Evolutionary conservation across 2,329 filamentous ascomycete species (phyloP).

Genomic region (Endoconidiophora laricicola): DNA sequence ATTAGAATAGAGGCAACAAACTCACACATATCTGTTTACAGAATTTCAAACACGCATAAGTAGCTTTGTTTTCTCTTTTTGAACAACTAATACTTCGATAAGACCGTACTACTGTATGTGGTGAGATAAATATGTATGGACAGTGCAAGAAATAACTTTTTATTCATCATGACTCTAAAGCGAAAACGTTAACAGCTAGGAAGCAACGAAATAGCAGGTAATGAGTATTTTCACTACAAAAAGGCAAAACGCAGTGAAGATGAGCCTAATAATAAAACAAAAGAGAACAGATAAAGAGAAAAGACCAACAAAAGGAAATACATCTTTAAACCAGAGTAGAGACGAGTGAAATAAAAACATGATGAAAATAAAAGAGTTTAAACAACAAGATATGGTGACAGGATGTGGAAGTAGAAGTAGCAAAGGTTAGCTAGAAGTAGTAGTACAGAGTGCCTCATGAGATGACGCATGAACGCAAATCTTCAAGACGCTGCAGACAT

Average conservation of each 20-base stretch:
- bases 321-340: not conserved
- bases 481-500: not conserved
- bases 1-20: no score
- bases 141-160: not conserved
- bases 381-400: not conserved
- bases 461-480: not conserved
- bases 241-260: not conserved
- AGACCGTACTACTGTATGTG: no score
- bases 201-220: not conserved
- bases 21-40: no score
- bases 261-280: conserved; percentile 7
- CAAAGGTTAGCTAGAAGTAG: not conserved
- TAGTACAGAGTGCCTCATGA: conserved; percentile 1
- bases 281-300: conserved; percentile 1
- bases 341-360: not conserved
- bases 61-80: no score
- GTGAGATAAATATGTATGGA: not conserved
- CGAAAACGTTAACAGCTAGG: no score
- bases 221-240: not conserved
- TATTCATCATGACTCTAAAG: not conserved
- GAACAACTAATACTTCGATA: no score
- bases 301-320: not conserved
- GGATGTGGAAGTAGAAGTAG: not conserved
- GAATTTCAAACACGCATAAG: no score
- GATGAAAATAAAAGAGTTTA: not conserved